phyloP scores from a whole-genome alignment of 192 early-diverging fungal genomes.

The Umbelopsis sp. region DNA sequence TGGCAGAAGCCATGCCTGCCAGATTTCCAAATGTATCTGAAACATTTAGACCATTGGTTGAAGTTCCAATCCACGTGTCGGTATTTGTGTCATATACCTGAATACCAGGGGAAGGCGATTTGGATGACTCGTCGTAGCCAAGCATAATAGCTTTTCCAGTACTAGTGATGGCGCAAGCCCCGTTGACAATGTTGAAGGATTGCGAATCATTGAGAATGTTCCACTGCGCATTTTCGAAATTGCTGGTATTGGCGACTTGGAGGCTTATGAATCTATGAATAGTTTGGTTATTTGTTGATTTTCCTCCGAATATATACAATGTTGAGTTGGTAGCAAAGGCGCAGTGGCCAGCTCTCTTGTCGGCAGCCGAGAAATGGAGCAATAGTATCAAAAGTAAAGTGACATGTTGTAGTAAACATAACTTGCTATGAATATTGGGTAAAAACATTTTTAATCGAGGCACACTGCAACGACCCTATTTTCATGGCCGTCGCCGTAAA shows the following conservation, averaged over 20 bases:
- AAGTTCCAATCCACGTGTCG: not conserved
- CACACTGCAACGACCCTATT: not conserved
- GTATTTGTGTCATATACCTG: not conserved
- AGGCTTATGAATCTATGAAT: not conserved
- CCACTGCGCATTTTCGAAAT: constrained; percentile 1
- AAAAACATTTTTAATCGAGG: constrained; percentile 11
- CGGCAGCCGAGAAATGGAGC: not conserved
- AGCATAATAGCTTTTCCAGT: constrained; percentile 1
- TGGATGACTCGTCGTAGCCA: not conserved
- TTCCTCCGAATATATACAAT: constrained; percentile 17
- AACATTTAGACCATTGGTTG: not conserved
- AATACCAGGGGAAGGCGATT: not conserved
- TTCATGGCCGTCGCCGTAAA: constrained; percentile 5
- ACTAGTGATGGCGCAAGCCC: constrained; percentile 9
- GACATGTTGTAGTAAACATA: not conserved
- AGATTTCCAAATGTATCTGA: not conserved
- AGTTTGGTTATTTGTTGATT: constrained; percentile 6
- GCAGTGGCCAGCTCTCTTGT: constrained; percentile 13
- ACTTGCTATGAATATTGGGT: not conserved
- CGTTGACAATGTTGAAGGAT: constrained; percentile 17
- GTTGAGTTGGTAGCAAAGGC: constrained; percentile 21
- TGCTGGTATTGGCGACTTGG: not conserved
- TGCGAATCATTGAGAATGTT: not conserved
- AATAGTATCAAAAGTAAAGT: not conserved
- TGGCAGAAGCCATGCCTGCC: constrained; percentile 8